Conservation (phyloP, 2,329 filamentous ascomycete genomes). For the Zasmidium citrigriseum region DNA sequence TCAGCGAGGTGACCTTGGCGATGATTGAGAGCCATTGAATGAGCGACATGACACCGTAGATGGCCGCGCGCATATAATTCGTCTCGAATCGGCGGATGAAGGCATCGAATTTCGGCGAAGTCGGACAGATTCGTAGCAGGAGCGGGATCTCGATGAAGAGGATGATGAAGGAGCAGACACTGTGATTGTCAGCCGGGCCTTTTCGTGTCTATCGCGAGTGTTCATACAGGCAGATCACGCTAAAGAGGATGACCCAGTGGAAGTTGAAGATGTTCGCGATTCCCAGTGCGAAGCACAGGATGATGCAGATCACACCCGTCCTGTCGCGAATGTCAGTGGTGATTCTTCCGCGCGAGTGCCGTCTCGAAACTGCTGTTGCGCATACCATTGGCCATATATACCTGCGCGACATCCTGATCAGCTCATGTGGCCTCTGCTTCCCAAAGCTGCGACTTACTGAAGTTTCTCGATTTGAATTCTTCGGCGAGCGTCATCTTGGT, state of each 20-base stretch:
- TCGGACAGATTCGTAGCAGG: constrained; percentile 95
- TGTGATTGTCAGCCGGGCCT: constrained; percentile 23
- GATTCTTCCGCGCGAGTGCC: neutral
- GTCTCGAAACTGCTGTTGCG: neutral
- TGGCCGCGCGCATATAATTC: constrained; percentile 92
- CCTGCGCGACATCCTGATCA: constrained; percentile 42
- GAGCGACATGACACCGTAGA: constrained; percentile 78
- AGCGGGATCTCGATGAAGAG: constrained; percentile 75
- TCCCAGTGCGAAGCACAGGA: constrained; percentile 67
- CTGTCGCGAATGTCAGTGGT: constrained; percentile 32
- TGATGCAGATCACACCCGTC: constrained; percentile 61
- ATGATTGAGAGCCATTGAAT: constrained; percentile 84
- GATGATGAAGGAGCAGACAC: constrained; percentile 51
- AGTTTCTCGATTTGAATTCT: constrained; percentile 13
- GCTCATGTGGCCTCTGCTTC: neutral
- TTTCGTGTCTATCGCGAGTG: neutral
- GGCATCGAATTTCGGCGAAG: constrained; percentile 81
- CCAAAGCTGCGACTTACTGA: constrained; percentile 3
- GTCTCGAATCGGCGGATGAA: constrained; percentile 91
- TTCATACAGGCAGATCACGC: constrained; percentile 54
- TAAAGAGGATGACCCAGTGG: constrained; percentile 61
- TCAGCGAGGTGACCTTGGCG: constrained; percentile 66
- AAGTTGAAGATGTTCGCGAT: constrained; percentile 69
- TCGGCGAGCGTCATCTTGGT: constrained; percentile 12
- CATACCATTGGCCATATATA: constrained; percentile 70